A percentile compares a stretch with the other conserved stretches of the same genome.
Conservation (phyloP, 345 rosid species). For the Camelina neglecta region DNA sequence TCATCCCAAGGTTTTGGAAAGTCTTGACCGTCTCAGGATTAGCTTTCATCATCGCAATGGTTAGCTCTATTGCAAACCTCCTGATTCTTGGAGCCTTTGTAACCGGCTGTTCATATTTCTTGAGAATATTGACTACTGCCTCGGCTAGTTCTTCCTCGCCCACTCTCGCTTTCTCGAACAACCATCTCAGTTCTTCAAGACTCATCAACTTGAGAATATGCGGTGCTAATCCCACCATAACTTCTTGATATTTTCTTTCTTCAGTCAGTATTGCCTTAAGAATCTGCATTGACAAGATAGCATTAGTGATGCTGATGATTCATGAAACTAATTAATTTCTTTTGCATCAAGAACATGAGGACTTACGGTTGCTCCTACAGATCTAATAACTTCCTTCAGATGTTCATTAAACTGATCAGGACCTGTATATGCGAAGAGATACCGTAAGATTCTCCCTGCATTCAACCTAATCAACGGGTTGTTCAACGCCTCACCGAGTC, state of each 20-base stretch:
- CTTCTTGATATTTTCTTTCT: slow-evolving; percentile 66
- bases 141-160: slow-evolving; percentile 57
- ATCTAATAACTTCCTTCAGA: slow-evolving; percentile 53
- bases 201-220: slow-evolving; percentile 66
- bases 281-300: slow-evolving; percentile 54
- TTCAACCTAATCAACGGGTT: slow-evolving; percentile 55
- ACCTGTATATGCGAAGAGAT: slow-evolving; percentile 63
- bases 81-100: slow-evolving; percentile 84
- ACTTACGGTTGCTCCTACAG: slow-evolving; percentile 69
- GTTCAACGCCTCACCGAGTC: slow-evolving; percentile 59
- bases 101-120: slow-evolving; percentile 60
- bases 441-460: slow-evolving; percentile 76
- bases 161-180: slow-evolving; percentile 55
- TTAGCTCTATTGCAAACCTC: slow-evolving; percentile 78
- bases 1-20: slow-evolving; percentile 55
- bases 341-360: slow-evolving; percentile 21
- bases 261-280: slow-evolving; percentile 59
- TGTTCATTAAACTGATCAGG: slow-evolving; percentile 48
- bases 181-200: slow-evolving; percentile 49
- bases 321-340: neutral
- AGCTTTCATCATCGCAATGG: slow-evolving; percentile 74
- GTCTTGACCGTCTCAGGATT: slow-evolving; percentile 39
- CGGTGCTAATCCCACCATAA: slow-evolving; percentile 87
- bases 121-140: slow-evolving; percentile 57
- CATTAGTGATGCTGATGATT: slow-evolving; percentile 5